A percentile compares a stretch with the other conserved stretches of the same genome.
Evolutionary conservation across 1,284 basidiomycete species (phyloP).

Genomic region (Naganishia sp.): DNA sequence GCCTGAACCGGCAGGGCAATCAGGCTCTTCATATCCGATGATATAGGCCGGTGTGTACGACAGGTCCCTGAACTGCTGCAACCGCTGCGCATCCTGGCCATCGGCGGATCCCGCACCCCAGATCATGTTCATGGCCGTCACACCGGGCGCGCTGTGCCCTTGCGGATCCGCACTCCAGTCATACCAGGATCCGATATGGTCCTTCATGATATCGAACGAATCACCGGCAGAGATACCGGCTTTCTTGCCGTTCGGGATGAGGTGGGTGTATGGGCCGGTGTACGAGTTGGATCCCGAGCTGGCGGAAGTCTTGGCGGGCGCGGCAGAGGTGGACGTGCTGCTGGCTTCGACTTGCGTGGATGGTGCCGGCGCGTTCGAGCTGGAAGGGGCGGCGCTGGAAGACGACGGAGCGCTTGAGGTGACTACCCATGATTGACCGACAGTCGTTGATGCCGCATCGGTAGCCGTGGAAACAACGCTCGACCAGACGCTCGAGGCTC

Average conservation of each 20-base stretch:
- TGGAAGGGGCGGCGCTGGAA: conserved; percentile 22
- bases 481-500: conserved; percentile 27
- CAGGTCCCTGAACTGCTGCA: conserved; percentile 45
- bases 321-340: conserved; percentile 26
- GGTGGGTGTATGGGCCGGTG: conserved; percentile 32
- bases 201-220: conserved; percentile 33
- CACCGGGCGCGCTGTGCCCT: conserved; percentile 32
- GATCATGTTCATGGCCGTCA: conserved; percentile 47
- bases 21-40: conserved; percentile 54
- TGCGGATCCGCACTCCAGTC: conserved; percentile 41
- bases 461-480: conserved; percentile 12
- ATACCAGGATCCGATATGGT: conserved; percentile 52
- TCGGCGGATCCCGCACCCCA: conserved; percentile 50
- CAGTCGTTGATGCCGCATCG: conserved; percentile 1
- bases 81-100: conserved; percentile 43
- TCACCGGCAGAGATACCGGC: conserved; percentile 50
- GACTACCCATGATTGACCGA: conserved; percentile 28
- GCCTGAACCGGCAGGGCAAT: conserved; percentile 43
- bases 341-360: conserved; percentile 27
- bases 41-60: conserved; percentile 44
- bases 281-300: conserved; percentile 23
- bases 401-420: conserved; percentile 18
- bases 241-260: conserved; percentile 47
- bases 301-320: conserved; percentile 27
- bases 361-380: background rate